Evolutionary conservation across 257 asterid genomes (phyloP), one percentile per base, ranked within the genome.

Genomic region (Nemophila menziesii): DNA sequence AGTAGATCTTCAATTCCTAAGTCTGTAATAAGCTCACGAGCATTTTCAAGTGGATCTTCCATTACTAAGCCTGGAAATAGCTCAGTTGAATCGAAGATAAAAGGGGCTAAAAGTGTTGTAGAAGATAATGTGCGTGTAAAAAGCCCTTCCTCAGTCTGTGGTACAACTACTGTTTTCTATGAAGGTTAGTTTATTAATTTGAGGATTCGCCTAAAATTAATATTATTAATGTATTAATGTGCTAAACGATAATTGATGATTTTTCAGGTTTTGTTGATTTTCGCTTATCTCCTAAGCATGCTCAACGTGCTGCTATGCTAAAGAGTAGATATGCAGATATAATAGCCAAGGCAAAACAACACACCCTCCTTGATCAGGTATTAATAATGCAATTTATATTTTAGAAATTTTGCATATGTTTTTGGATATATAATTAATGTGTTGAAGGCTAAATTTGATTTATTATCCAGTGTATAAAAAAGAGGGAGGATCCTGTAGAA

Each of bases 241-340:
- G 12, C 5, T 29, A 13, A 29, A 29, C n/a, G 7, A 29, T 10
- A 29, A 29, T 24, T 43, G 13, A 20, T 8, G 1, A 38, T 44
- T 22, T 15, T 56, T 44, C 17, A 78, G 92, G 70, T 23, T 68
- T 58, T 43, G 26, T 22, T 12, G 58, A 56, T 67, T 57, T 42
- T 18, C 71, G 64, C 39, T 39, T 68, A 56, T 83, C 86, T 8
- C 77, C 90, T 4, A 64, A 55, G 48, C 76, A 72, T 68, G 96
- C 94, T 11, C 58, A 75, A 58, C 77, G 92, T 17, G 86, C 66
- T 40, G 96, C 94, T 43, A 72, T 58, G 93, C 65, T 86, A 8
- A 82, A 70, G 62, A 79, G 69, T 27, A 82, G 87, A 29, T 86
- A 66, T 63, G 94, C 97, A 22, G 93, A 66, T 54, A 82, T 82